Percentiles rank a stretch among this genome's conserved stretches.
These are phyloP conservation scores for Chytridium lagenaria DNA, from an alignment of 371 early-diverging fungal genomes.

Conservation along the genomic window DNA sequence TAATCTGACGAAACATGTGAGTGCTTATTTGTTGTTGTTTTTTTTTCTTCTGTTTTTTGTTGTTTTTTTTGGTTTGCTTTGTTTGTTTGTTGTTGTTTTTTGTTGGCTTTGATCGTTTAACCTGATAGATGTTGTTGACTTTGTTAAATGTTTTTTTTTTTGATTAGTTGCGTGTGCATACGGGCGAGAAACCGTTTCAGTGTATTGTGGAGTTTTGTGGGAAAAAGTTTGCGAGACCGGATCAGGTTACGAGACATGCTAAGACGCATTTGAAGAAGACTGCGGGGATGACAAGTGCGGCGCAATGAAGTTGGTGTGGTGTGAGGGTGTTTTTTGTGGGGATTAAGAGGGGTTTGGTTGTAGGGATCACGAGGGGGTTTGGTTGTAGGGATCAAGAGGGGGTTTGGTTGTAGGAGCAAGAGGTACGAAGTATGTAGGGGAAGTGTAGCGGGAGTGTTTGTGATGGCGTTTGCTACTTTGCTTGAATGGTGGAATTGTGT, in stretches of 20 bases:
- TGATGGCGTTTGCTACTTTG: no score
- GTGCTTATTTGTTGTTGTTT: conserved; percentile 6
- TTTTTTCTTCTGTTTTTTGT: conserved; percentile 12
- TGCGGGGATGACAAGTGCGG: not conserved
- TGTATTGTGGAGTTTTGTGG: conserved; percentile 72
- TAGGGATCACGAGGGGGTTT: no score
- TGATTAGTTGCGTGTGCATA: conserved; percentile 60
- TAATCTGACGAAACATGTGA: conserved; percentile 81
- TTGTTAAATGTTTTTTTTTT: not conserved
- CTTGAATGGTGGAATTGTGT: no score
- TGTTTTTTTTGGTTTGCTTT: not conserved
- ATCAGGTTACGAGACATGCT: conserved; percentile 49
- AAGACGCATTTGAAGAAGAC: conserved; percentile 37
- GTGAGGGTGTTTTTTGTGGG: no score
- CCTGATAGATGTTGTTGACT: not conserved
- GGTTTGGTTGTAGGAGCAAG: no score
- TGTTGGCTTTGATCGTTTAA: not conserved
- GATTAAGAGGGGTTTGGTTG: no score
- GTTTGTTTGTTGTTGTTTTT: not conserved
- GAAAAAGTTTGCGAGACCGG: conserved; percentile 73
- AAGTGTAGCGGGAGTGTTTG: no score
- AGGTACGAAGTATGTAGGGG: no score
- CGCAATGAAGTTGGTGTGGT: no score
- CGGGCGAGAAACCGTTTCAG: conserved; percentile 86
- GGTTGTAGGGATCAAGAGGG: no score